Evolutionary conservation across 352 stramenopile genomes (phyloP).

Genomic region (Globisporangium emineosum): DNA sequence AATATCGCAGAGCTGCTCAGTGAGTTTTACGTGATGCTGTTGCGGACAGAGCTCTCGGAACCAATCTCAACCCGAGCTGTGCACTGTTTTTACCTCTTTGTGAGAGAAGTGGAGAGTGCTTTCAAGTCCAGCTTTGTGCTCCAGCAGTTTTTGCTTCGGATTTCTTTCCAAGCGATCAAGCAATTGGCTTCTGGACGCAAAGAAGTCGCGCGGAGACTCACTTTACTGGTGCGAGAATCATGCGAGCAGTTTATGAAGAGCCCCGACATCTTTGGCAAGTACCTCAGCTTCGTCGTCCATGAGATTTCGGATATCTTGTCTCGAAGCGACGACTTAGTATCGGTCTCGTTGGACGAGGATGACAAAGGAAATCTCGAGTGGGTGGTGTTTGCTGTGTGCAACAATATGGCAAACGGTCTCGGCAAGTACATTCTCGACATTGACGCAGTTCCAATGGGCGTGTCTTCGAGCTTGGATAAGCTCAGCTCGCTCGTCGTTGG

Average conservation of each 20-base stretch:
- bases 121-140: slow-evolving; percentile 39
- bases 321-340: background rate
- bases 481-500: slow-evolving; percentile 51
- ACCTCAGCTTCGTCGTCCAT: slow-evolving; percentile 72
- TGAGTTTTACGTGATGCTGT: slow-evolving; percentile 58
- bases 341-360: slow-evolving; percentile 38
- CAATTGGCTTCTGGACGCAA: slow-evolving; percentile 30
- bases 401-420: slow-evolving; percentile 61
- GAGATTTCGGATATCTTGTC: slow-evolving; percentile 69
- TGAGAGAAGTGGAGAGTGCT: slow-evolving; percentile 37
- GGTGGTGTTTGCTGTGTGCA: slow-evolving; percentile 76
- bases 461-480: slow-evolving; percentile 70
- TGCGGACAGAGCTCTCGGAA: slow-evolving; percentile 35
- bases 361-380: slow-evolving; percentile 71
- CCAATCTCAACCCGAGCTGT: slow-evolving; percentile 47
- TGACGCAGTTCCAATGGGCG: slow-evolving; percentile 48
- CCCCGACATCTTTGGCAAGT: slow-evolving; percentile 72
- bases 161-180: slow-evolving; percentile 68
- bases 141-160: slow-evolving; percentile 65
- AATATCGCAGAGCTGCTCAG: slow-evolving; percentile 60
- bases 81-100: slow-evolving; percentile 66
- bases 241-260: slow-evolving; percentile 68
- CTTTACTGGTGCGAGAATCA: slow-evolving; percentile 51
- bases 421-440: slow-evolving; percentile 75
- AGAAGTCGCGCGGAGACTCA: slow-evolving; percentile 33